Conservation (phyloP, 306 rosid genomes). For the Vachellia collinsii region DNA sequence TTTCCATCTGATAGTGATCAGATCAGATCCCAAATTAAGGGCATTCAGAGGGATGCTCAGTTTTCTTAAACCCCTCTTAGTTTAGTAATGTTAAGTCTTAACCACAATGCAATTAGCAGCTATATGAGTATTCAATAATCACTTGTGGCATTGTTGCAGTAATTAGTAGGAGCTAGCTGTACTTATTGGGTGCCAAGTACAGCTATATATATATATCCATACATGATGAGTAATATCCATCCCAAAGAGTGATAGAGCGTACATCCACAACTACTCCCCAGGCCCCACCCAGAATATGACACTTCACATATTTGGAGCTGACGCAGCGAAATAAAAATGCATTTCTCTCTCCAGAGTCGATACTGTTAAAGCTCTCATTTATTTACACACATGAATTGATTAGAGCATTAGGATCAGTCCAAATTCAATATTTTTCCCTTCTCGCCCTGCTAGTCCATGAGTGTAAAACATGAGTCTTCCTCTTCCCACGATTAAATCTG, state of each 20-base stretch:
- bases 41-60: neutral
- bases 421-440: neutral
- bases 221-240: neutral
- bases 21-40: neutral
- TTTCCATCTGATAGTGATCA: neutral
- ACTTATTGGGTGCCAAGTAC: neutral
- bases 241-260: neutral
- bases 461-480: too few species aligned
- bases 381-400: neutral
- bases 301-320: neutral
- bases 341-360: neutral
- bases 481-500: too few species aligned
- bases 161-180: neutral
- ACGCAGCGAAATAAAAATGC: neutral
- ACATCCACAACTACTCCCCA: neutral
- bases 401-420: neutral
- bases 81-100: neutral
- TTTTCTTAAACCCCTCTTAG: conserved; percentile 1
- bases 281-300: neutral
- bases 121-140: neutral
- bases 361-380: neutral
- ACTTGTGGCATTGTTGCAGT: neutral
- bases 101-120: neutral
- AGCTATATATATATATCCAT: too few species aligned
- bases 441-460: neutral